Evolutionary conservation across 2,329 filamentous ascomycete genomes (phyloP), one percentile per base, ranked within the genome.

Genomic region (Talaromyces pinophilus): DNA sequence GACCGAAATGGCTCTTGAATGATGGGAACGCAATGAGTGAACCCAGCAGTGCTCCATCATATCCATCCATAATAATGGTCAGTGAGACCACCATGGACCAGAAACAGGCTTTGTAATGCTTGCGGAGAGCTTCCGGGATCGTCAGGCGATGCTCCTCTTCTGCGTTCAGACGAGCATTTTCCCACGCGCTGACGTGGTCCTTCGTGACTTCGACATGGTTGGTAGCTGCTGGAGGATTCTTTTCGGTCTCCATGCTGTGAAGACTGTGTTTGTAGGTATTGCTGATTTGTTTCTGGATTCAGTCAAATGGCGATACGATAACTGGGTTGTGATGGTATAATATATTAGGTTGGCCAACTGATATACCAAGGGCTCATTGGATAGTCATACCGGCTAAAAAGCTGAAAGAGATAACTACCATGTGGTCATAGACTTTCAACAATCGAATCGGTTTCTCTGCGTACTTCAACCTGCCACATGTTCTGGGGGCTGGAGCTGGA

Each of bases 71-170:
- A 72, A 87, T 88, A 73, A 96, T 95, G 75, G 90, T 93, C 0
- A 92, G 93, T n/a, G 90, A 94, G 77, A 97, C 93, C 66, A 96
- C 82, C 63, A 96, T 74, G 71, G 89, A 92, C 92, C 92, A 97
- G 19, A 82, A 85, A 67, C 96, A 89, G 22, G 93, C 93, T 81
- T 96, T 94, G 67, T 92, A 92, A 75, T 97, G 96, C 35, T 95
- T 84, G 74, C 84, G 87, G 77, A 96, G 84, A 69, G 92, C 92
- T 80, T 96, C 87, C 76, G 86, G 75, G 66, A 96, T 81, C 57
- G 85, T 90, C 89, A 92, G 91, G 15, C 81, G 83, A 71, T 87
- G 88, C 67, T 82, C 80, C 71, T 81, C 81, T 40, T 80, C 76
- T 5, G 80, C 77, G 1, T 80, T 80, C 22, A 74, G 71, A 69